Evolutionary conservation across 2,329 filamentous ascomycete species (phyloP), one percentile per base, ranked within the genome.

Genomic region (Cryphonectria nitschkei): DNA sequence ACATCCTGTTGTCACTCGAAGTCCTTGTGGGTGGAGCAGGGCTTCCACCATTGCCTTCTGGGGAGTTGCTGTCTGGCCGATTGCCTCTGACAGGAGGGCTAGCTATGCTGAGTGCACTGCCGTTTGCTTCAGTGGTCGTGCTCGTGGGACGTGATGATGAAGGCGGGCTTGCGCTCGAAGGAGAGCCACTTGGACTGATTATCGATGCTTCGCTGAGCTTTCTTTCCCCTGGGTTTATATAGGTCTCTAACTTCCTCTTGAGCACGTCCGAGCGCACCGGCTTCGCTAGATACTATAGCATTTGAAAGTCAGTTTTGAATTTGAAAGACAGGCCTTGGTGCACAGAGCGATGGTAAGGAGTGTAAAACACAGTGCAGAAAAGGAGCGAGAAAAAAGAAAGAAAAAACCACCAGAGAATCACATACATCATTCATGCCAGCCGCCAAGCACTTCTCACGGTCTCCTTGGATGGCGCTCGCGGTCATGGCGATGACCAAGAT

Each of bases 401-500:
- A 9, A 37, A 37, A 37, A 9, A 9, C 26, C 26, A 26, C 34
- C 16, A n/a, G 13, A 22, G 29, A 43, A 43, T 7, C 4, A 64
- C 61, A 4, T 64, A 64, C 61, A 64, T 68, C 67, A 22, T 68
- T 68, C 95, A 98, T 98, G 61, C 95, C 95, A 1, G 94, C 93
- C 65, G 94, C 93, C n/a, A 98, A 84, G 76, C 95, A 98, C 82
- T 97, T 98, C 79, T 98, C 95, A 64, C 95, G 87, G 78, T 98
- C 95, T 26, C 95, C 95, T 78, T 96, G 93, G 73, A 98, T 98
- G 3, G 95, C 95, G 37, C 92, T 95, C 0, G 95, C 95, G 0
- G 95, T 98, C 95, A 98, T 98, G 68, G 95, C 95, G 76, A 98
- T 98, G 65, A 98, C 93, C n/a, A 98, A 84, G 1, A 97, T 89